These are phyloP conservation scores for Candida argentea DNA, from an alignment of 805 yeast species.

Conservation along the genomic window DNA sequence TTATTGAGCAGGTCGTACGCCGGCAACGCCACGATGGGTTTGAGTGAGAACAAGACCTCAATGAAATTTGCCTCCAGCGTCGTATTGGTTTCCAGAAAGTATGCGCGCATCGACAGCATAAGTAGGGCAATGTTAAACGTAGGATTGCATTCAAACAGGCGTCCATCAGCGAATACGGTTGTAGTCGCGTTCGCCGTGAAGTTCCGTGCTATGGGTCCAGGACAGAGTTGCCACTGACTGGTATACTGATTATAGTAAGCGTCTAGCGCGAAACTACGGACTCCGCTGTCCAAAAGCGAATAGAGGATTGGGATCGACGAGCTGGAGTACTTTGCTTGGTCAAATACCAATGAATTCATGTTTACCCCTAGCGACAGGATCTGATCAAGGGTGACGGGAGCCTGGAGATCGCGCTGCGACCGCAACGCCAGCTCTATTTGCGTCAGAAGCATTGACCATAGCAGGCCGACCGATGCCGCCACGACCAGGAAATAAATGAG, in stretches of 20 bases:
- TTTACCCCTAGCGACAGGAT: constrained; percentile 22
- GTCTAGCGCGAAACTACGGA: constrained; percentile 40
- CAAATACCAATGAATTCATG: constrained; percentile 18
- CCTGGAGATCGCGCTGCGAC: constrained; percentile 27
- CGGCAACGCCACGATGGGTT: constrained; percentile 10
- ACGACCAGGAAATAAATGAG: constrained; percentile 1
- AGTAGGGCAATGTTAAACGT: constrained; percentile 15
- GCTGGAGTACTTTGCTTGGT: constrained; percentile 11
- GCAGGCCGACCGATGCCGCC: constrained; percentile 1
- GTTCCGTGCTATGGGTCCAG: constrained; percentile 30
- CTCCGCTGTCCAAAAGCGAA: constrained; percentile 29
- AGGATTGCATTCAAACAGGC: constrained; percentile 18
- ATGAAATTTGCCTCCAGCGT: constrained; percentile 23
- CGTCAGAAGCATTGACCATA: constrained; percentile 2
- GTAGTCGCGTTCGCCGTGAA: constrained; percentile 8
- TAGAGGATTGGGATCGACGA: constrained; percentile 9
- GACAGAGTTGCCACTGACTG: constrained; percentile 44
- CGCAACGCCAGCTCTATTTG: constrained; percentile 12
- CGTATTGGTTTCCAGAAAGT: constrained; percentile 18
- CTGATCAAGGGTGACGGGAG: constrained; percentile 23
- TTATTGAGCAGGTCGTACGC: not conserved
- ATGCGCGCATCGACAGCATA: constrained; percentile 11
- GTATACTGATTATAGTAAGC: constrained; percentile 43
- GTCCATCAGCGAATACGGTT: constrained; percentile 8
- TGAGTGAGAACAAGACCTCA: constrained; percentile 20